Evolutionary conservation across 2,329 filamentous ascomycete species (phyloP).

Genomic region (Grosmannia clavigera): DNA sequence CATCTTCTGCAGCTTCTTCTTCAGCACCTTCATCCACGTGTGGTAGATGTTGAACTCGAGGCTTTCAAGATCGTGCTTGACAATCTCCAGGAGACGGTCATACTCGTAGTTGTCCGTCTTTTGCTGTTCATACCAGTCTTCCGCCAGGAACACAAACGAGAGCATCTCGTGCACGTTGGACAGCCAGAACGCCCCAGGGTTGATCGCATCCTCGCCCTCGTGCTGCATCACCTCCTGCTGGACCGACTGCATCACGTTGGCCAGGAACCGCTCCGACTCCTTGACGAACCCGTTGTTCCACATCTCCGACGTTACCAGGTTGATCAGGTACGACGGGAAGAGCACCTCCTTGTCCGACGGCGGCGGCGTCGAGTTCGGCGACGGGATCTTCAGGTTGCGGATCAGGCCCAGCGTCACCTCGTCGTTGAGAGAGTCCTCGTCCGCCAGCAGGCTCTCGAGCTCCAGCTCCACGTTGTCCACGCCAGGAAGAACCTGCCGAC

Average conservation of each 20-base stretch:
- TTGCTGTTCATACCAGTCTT: constrained; percentile 99
- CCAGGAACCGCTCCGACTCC: constrained; percentile 95
- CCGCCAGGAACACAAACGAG: constrained; percentile 95
- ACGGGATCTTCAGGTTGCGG: constrained; percentile 89
- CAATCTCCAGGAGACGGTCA: constrained; percentile 90
- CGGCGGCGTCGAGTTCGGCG: constrained; percentile 71
- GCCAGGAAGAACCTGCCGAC: constrained; percentile 54
- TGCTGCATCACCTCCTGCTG: constrained; percentile 99
- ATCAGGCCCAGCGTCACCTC: constrained; percentile 96
- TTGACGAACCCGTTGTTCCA: constrained; percentile 99
- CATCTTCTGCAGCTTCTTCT: constrained; percentile 99
- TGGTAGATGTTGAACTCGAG: constrained; percentile 99
- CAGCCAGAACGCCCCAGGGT: constrained; percentile 95
- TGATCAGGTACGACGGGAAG: constrained; percentile 98
- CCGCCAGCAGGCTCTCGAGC: constrained; percentile 82
- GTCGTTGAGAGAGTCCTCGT: constrained; percentile 92
- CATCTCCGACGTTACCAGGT: constrained; percentile 98
- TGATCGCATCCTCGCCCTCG: constrained; percentile 92
- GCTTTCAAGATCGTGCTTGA: constrained; percentile 97
- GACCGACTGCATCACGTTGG: constrained; percentile 99
- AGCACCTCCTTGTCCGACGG: constrained; percentile 97
- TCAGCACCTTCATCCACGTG: constrained; percentile 99
- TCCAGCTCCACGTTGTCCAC: constrained; percentile 90
- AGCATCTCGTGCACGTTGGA: constrained; percentile 99
- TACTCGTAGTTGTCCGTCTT: constrained; percentile 99